Base-by-base conservation (phyloP, 129 eudicot species). In the Flaveria brownii region DNA sequence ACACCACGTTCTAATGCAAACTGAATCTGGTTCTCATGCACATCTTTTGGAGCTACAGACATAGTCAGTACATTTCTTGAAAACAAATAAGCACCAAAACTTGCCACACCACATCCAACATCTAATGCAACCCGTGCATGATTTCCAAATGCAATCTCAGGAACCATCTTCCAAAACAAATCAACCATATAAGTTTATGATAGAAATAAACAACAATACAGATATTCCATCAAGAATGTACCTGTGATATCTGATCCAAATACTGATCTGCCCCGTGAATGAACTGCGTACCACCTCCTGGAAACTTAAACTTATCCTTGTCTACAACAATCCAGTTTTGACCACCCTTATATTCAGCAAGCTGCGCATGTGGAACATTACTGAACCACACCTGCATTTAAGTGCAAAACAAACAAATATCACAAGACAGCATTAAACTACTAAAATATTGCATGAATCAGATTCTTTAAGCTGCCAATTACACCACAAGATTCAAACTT, bases 271-370 rank as follows among this genome's bases (percentile, higher is more conserved):
- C 98, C 63, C 98, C 98, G 25, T 94, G 98, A 25, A 94, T 94
- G 78, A 94, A 94, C 85, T 94, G 98, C 15, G 98, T 94, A 71
- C 98, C 98, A 60, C 98, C 98, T 82, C 98, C 98, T 4, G 98
- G 98, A 83, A 94, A 94, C 88, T 91, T 94, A 70, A 94, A 94
- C 51, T 94, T 94, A 75, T 91, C 88, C 84, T 94, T 91, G 82
- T 87, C 90, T 55, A 88, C 86, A 4, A 84, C 36, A 50, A 94
- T 87, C 98, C 98, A 94, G 51, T 94, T 94, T 72, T 94, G 98
- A 50, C 98, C 98, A 47, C 98, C 98, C 75, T 94, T 94, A 78
- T 91, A 92, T 82, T 94, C 98, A 69, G 89, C 98, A 15, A 94
- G 85, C 63, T 91, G 91, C 46, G 98, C 91, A 80, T 94, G 98